These are phyloP conservation scores for Vicia faba DNA, from an alignment of 306 rosid species.

Conservation along the genomic window DNA sequence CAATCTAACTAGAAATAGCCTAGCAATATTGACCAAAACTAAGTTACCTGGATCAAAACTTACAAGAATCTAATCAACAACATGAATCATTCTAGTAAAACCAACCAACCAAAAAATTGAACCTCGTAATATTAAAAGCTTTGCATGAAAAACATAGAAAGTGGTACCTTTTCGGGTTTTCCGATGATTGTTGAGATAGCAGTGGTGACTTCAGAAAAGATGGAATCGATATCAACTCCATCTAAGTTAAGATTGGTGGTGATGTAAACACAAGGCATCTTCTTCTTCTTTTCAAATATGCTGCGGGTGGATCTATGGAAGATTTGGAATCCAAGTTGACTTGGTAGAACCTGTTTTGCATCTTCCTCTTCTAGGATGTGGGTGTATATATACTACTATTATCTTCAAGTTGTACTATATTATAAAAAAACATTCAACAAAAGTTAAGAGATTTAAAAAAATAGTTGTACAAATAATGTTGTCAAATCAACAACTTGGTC, in stretches of 20 bases:
- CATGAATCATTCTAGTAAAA: too few relatives aligned
- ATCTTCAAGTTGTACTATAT: too few relatives aligned
- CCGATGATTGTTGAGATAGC: slow-evolving; percentile 76
- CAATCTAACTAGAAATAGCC: too few relatives aligned
- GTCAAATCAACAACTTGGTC: too few relatives aligned
- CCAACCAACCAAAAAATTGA: background rate
- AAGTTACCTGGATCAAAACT: background rate
- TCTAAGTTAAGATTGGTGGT: slow-evolving; percentile 75
- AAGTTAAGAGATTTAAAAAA: too few relatives aligned
- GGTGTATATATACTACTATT: background rate
- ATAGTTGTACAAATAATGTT: too few relatives aligned
- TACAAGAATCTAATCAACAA: background rate
- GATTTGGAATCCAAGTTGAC: slow-evolving; percentile 9
- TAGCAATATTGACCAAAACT: too few relatives aligned
- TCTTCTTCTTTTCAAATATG: background rate
- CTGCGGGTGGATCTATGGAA: background rate
- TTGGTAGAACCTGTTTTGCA: background rate
- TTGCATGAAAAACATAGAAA: background rate
- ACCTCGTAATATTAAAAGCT: background rate
- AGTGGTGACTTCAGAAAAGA: slow-evolving; percentile 67
- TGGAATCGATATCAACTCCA: slow-evolving; percentile 61
- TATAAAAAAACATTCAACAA: too few relatives aligned
- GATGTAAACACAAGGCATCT: slow-evolving; percentile 84
- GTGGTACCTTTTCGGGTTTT: slow-evolving; percentile 61
- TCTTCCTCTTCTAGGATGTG: background rate